Percentiles rank a stretch among this genome's conserved stretches.
Conservation (phyloP, 352 stramenopile genomes). For the Phytophthora citricola region DNA sequence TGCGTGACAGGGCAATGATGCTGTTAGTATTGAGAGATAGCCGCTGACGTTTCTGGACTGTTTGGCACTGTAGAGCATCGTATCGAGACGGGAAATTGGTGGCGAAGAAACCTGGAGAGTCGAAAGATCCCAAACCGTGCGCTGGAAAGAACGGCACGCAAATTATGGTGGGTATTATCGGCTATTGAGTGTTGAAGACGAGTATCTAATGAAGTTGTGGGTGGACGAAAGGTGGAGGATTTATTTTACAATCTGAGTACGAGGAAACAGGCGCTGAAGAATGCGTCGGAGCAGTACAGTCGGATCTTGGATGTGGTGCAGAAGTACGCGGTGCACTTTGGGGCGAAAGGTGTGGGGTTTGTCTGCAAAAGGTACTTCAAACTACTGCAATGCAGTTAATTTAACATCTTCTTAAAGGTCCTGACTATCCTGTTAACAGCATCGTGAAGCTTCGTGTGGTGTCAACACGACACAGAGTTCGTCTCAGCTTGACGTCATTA, state of each 20-base stretch:
- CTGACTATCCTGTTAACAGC: constrained; percentile 30
- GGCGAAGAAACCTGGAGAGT: constrained; percentile 69
- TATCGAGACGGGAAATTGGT: constrained; percentile 93
- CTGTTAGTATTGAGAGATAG: background rate
- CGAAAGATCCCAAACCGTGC: constrained; percentile 69
- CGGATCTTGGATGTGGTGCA: constrained; percentile 96
- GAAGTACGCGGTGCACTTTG: constrained; percentile 96
- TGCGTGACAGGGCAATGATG: constrained; percentile 31
- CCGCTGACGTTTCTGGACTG: background rate
- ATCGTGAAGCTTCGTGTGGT: constrained; percentile 81
- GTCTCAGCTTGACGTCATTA: constrained; percentile 76
- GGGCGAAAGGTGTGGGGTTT: constrained; percentile 90
- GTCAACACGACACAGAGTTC: constrained; percentile 77
- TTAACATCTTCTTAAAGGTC: too few relatives aligned
- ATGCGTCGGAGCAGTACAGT: constrained; percentile 94
- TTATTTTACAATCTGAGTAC: constrained; percentile 99
- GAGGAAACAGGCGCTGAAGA: constrained; percentile 92
- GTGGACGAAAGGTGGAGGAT: constrained; percentile 88
- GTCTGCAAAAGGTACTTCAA: constrained; percentile 96
- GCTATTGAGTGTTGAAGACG: background rate
- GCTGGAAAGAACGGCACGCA: constrained; percentile 84
- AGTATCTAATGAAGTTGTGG: background rate
- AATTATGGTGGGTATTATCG: constrained; percentile 57
- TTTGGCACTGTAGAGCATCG: constrained; percentile 62
- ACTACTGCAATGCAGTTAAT: too few relatives aligned